Evolutionary conservation across 2,329 filamentous ascomycete species (phyloP).

Genomic region (Monilinia fructigena): DNA sequence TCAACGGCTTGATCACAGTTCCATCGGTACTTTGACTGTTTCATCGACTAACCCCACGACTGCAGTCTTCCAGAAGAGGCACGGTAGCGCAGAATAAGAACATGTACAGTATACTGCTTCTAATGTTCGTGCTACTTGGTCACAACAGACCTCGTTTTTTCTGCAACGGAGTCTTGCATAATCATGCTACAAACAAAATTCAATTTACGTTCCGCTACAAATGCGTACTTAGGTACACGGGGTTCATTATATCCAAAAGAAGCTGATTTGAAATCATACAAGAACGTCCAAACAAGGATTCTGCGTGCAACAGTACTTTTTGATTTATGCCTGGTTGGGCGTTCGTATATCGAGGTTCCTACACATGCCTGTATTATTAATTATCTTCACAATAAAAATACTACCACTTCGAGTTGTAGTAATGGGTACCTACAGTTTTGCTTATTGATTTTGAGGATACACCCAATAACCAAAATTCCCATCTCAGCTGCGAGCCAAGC

Average conservation of each 20-base stretch:
- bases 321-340: conserved; percentile 12
- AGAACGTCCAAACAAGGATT: conserved; percentile 15
- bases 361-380: conserved; percentile 15
- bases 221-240: conserved; percentile 20
- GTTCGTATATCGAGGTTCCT: conserved; percentile 4
- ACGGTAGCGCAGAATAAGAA: neutral
- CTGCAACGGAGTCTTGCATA: conserved; percentile 23
- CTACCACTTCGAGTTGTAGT: conserved; percentile 10
- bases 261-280: conserved; percentile 20
- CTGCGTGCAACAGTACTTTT: conserved; percentile 8
- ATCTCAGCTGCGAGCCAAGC: conserved; percentile 18
- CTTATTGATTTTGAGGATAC: conserved; percentile 13
- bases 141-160: conserved; percentile 19
- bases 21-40: conserved; percentile 13
- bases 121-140: conserved; percentile 8
- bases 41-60: conserved; percentile 6
- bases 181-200: conserved; percentile 20
- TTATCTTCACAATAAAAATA: conserved; percentile 7
- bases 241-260: conserved; percentile 8
- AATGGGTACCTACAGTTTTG: conserved; percentile 17
- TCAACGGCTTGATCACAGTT: conserved; percentile 22
- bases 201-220: conserved; percentile 20
- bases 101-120: conserved; percentile 14
- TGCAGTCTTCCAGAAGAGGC: conserved; percentile 11
- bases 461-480: neutral